Base-by-base conservation (phyloP, 306 rosid species). In the Cucurbita ficifolia region DNA sequence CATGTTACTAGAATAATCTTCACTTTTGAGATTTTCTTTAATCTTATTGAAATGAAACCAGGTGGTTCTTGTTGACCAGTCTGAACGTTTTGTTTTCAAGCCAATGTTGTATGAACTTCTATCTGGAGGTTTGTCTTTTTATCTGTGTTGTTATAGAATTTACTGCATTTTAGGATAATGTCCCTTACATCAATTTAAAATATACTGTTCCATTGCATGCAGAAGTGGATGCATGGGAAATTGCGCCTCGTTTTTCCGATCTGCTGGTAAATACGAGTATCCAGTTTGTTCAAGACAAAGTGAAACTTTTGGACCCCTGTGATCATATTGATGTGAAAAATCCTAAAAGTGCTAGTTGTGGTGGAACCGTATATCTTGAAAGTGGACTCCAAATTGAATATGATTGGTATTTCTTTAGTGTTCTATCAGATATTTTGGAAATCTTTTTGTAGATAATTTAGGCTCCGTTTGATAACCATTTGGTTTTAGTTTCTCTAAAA, bases 211-310 rank as follows among this genome's bases (percentile, higher is more conserved):
- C 69, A 54, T 82, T 78, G 45, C 35, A 49, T 80, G 56, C 84
- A 91, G 98, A 93, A 81, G 98, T 93, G 57, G 98, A 93, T 40
- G 90, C 85, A 80, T 93, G 98, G 98, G 97, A 93, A 83, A 90
- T 93, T 80, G 97, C 98, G 75, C 98, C 98, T 64, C 92, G 90
- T 65, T 93, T 93, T 85, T 85, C 82, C 0, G 97, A 93, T 72
- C 82, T 93, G 84, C 85, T 93, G 79, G 88, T 85, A 42, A 88
- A 75, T 76, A 90, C 98, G 43, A 67, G 85, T 54, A 87, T 93
- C 82, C 83, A 75, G 74, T 93, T 93, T 86, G 78, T 83, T 58
- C 90, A 89, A 81, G 98, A 93, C 68, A 93, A 83, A 82, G 96
- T 86, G 74, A 90, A 85, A 84, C 80, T 81, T 16, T 77, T 93